These are phyloP conservation scores for Acrodontium crateriforme DNA, from an alignment of 2,329 filamentous ascomycete genomes.

Conservation along the genomic window DNA sequence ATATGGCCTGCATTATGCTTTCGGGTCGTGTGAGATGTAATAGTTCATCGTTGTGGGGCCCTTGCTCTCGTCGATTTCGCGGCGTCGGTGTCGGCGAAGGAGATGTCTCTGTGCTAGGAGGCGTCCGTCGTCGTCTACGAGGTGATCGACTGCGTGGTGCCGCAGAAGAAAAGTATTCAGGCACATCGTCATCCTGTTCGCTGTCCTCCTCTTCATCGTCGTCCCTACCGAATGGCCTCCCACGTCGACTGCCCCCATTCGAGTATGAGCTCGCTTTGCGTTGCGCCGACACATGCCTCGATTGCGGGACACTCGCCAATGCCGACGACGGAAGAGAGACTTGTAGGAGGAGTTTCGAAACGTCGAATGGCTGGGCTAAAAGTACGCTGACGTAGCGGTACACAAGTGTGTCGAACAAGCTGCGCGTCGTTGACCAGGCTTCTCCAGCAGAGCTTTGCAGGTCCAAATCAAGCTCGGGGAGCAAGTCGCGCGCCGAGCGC, in stretches of 20 bases:
- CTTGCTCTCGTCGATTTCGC: constrained; percentile 11
- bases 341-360: constrained; percentile 87
- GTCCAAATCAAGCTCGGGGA: constrained; percentile 74
- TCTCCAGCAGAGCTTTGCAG: constrained; percentile 30
- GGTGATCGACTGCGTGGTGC: constrained; percentile 40
- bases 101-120: constrained; percentile 13
- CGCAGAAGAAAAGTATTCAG: constrained; percentile 68
- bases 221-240: not conserved
- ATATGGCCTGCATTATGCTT: constrained; percentile 74
- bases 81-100: constrained; percentile 17
- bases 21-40: constrained; percentile 61
- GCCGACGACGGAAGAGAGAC: constrained; percentile 38
- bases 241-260: constrained; percentile 1
- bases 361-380: constrained; percentile 90
- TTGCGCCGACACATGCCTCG: too few relatives aligned
- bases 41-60: constrained; percentile 32
- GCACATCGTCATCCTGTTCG: constrained; percentile 40
- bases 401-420: constrained; percentile 68
- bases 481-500: constrained; percentile 63
- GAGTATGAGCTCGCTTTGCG: constrained; percentile 1
- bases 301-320: constrained; percentile 20
- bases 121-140: constrained; percentile 22
- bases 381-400: constrained; percentile 87
- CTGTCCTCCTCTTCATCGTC: constrained; percentile 7
- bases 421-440: constrained; percentile 39